Evolutionary conservation across 106 monocot genomes (phyloP).

Genomic region (Phalaenopsis equestris): DNA sequence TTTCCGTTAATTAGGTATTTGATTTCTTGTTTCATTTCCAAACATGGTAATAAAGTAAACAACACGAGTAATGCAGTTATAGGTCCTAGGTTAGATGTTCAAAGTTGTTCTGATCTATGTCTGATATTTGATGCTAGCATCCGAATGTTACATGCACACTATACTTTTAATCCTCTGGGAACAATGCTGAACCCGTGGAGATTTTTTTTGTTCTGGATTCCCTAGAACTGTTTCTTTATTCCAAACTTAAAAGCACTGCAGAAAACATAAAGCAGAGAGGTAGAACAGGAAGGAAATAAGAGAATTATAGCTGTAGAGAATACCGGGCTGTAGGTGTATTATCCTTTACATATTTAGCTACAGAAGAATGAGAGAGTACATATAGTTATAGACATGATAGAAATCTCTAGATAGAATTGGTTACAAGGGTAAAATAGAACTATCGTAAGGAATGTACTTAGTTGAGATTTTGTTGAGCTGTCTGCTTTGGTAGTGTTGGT

Average conservation of each 20-base stretch:
- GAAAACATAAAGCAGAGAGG: no score
- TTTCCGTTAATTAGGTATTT: background rate
- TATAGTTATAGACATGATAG: no score
- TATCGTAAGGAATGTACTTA: no score
- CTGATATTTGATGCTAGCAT: background rate
- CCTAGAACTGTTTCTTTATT: background rate
- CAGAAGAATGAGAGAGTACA: no score
- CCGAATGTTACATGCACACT: background rate
- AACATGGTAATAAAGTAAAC: background rate
- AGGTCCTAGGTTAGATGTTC: background rate
- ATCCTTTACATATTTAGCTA: no score
- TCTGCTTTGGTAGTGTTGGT: no score
- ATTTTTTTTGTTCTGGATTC: background rate
- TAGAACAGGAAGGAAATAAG: no score
- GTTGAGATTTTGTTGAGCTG: no score
- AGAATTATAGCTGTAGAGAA: no score
- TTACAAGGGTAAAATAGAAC: no score
- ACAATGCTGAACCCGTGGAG: background rate
- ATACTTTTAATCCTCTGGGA: background rate
- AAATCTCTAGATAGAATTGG: no score
- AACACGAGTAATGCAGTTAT: background rate
- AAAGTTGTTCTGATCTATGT: background rate
- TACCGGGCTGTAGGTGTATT: no score
- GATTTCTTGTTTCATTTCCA: background rate
- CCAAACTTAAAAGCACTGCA: background rate